These are phyloP conservation scores for Yamadazyma trypodendri DNA, from an alignment of 1,139 yeast genomes.

Conservation along the genomic window DNA sequence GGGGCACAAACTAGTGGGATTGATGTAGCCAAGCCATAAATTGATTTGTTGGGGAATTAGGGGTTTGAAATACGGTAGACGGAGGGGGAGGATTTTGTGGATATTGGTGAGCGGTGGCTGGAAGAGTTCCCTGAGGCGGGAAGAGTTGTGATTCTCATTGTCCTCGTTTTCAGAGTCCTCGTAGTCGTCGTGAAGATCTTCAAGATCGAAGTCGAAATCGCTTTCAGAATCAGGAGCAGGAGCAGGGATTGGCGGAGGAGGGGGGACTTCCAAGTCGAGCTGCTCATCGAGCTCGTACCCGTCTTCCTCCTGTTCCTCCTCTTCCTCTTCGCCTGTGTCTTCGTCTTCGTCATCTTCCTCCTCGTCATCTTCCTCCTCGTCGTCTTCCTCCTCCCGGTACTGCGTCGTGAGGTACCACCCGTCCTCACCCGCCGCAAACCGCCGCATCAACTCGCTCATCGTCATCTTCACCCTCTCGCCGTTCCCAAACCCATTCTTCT, in stretches of 20 bases:
- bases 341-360: conserved; percentile 20
- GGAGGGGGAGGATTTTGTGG: conserved; percentile 35
- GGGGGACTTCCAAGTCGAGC: conserved; percentile 8
- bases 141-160: conserved; percentile 10
- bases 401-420: conserved; percentile 65
- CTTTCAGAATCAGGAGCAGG: conserved; percentile 7
- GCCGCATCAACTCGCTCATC: conserved; percentile 45
- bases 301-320: conserved; percentile 12
- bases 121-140: conserved; percentile 40
- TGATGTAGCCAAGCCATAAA: conserved; percentile 61
- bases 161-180: conserved; percentile 36
- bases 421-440: conserved; percentile 35
- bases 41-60: conserved; percentile 70
- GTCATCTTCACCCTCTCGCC: conserved; percentile 54
- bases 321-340: conserved; percentile 16
- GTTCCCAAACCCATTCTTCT: conserved; percentile 63
- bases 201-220: conserved; percentile 36
- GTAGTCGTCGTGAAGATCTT: conserved; percentile 51
- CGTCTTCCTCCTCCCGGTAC: conserved; percentile 38
- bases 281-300: conserved; percentile 15
- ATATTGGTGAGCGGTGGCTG: conserved; percentile 63
- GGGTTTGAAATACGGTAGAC: conserved; percentile 38
- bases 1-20: conserved; percentile 8
- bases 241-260: conserved; percentile 3
- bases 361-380: conserved; percentile 21